These are phyloP conservation scores for Torrubiella hemipterigena DNA, from an alignment of 2,329 filamentous ascomycete genomes.

Conservation along the genomic window DNA sequence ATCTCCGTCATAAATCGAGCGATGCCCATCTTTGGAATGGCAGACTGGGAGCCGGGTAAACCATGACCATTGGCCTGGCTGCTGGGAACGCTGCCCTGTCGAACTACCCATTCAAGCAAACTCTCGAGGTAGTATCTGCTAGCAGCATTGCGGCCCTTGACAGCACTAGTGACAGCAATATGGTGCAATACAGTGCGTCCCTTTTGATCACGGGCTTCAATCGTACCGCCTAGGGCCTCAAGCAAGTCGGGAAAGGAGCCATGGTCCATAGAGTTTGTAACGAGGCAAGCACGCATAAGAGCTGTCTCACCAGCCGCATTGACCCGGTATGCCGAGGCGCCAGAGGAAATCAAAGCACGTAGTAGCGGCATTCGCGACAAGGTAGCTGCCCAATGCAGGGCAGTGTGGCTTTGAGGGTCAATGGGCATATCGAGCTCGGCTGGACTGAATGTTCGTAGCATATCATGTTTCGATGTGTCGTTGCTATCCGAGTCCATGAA, in stretches of 20 bases:
- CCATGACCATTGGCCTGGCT: slow-evolving; percentile 24
- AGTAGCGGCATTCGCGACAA: slow-evolving; percentile 76
- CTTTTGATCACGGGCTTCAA: slow-evolving; percentile 81
- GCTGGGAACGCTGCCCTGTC: slow-evolving; percentile 58
- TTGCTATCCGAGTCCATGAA: slow-evolving; percentile 64
- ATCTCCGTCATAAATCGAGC: slow-evolving; percentile 95
- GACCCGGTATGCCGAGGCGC: slow-evolving; percentile 77
- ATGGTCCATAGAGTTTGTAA: slow-evolving; percentile 89
- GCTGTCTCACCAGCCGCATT: slow-evolving; percentile 88
- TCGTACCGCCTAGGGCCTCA: slow-evolving; percentile 77
- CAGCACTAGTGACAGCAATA: slow-evolving; percentile 89
- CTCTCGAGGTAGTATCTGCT: slow-evolving; percentile 95
- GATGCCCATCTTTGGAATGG: slow-evolving; percentile 62
- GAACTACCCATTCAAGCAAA: slow-evolving; percentile 84
- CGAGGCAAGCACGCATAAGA: slow-evolving; percentile 81
- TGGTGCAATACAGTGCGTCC: slow-evolving; percentile 90
- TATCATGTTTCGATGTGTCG: slow-evolving; percentile 63
- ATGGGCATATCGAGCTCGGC: slow-evolving; percentile 86
- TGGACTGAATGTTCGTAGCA: slow-evolving; percentile 62
- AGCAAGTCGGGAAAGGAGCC: slow-evolving; percentile 82
- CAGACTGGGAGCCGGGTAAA: slow-evolving; percentile 26
- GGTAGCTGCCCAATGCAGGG: slow-evolving; percentile 92
- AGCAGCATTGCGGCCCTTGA: slow-evolving; percentile 82
- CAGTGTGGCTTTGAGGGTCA: slow-evolving; percentile 78
- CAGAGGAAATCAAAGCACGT: slow-evolving; percentile 67